Conservation (phyloP, 352 stramenopile genomes). For the Phytophthora parvispora region DNA sequence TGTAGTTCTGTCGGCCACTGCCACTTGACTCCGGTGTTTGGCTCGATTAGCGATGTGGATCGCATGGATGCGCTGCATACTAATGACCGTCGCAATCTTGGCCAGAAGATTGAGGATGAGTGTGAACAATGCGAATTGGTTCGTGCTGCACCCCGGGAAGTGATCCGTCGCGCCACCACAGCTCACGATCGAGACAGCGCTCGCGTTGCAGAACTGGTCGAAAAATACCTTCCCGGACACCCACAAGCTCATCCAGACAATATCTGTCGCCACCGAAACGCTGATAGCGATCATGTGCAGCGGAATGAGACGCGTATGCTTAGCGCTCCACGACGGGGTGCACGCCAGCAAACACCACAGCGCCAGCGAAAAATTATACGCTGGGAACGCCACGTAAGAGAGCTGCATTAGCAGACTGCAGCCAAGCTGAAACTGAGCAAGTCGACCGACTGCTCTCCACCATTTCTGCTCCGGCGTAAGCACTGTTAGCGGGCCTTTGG, state of each 20-base stretch:
- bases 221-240: slow-evolving; percentile 80
- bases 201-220: slow-evolving; percentile 73
- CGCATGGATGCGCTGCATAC: slow-evolving; percentile 58
- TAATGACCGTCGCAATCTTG: slow-evolving; percentile 53
- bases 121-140: slow-evolving; percentile 75
- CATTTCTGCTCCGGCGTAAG: slow-evolving; percentile 41
- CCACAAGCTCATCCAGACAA: slow-evolving; percentile 86
- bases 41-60: slow-evolving; percentile 23
- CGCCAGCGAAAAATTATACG: slow-evolving; percentile 84
- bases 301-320: slow-evolving; percentile 54
- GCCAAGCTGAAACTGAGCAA: slow-evolving; percentile 60
- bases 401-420: slow-evolving; percentile 81
- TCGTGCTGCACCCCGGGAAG: slow-evolving; percentile 76
- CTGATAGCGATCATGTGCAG: slow-evolving; percentile 64
- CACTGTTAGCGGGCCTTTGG: slow-evolving; percentile 2
- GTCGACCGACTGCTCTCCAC: slow-evolving; percentile 50
- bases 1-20: neutral
- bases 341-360: slow-evolving; percentile 75
- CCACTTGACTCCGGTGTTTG: slow-evolving; percentile 28
- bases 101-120: slow-evolving; percentile 68
- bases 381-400: slow-evolving; percentile 84
- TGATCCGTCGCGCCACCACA: slow-evolving; percentile 69
- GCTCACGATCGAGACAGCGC: slow-evolving; percentile 71
- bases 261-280: slow-evolving; percentile 71
- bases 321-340: slow-evolving; percentile 57